Percentiles rank a stretch among this genome's conserved stretches.
Evolutionary conservation across 805 yeast species (phyloP).

Genomic region (Candida krabiensis): DNA sequence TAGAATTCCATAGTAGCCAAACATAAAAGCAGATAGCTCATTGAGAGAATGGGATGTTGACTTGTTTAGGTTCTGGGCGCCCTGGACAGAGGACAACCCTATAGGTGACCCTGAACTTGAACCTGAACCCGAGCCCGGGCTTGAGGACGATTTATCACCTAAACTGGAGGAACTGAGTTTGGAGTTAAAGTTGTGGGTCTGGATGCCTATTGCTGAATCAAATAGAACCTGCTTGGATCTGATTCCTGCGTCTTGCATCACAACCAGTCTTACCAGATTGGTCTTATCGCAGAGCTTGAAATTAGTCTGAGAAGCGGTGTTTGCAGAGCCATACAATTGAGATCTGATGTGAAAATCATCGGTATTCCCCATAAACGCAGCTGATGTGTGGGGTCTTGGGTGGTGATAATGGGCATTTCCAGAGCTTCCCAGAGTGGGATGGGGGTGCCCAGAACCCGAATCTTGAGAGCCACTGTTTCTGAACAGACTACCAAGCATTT

Average conservation of each 20-base stretch:
- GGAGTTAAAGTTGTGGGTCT: not conserved
- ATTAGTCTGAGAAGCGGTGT: conserved; percentile 14
- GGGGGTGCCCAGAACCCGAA: conserved; percentile 2
- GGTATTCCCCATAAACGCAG: conserved; percentile 14
- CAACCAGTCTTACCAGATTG: conserved; percentile 39
- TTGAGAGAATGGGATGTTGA: conserved; percentile 40
- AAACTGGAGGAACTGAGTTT: not conserved
- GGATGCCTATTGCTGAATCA: conserved; percentile 38
- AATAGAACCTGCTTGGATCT: conserved; percentile 48
- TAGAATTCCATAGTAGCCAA: conserved; percentile 54
- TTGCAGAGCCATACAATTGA: conserved; percentile 43
- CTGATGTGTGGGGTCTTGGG: conserved; percentile 3
- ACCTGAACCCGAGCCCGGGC: not conserved
- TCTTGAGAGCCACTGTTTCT: conserved; percentile 13
- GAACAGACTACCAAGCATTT: conserved; percentile 27
- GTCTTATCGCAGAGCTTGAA: conserved; percentile 25
- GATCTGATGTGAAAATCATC: conserved; percentile 48
- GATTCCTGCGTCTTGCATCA: conserved; percentile 52
- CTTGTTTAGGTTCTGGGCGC: conserved; percentile 20
- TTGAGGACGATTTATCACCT: conserved; percentile 11
- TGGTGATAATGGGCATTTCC: conserved; percentile 1
- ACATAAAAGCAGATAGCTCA: conserved; percentile 53
- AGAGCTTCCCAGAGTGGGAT: not conserved
- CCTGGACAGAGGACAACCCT: not conserved
- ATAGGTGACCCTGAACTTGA: not conserved